Evolutionary conservation across 164 flowering plant species (phyloP).

Genomic region (Aristolochia contorta): DNA sequence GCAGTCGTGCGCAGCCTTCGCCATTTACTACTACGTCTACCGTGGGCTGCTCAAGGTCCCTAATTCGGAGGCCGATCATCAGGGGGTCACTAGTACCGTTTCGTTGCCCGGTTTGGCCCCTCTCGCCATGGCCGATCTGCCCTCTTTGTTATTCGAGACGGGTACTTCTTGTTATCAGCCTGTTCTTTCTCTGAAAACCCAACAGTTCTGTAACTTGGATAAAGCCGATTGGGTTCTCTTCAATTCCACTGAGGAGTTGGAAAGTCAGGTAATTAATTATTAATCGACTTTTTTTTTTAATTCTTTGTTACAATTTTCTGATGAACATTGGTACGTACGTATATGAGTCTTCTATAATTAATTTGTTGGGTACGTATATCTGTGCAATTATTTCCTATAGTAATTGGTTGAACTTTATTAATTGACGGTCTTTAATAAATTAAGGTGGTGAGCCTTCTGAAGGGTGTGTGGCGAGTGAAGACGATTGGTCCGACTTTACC

Average conservation of each 20-base stretch:
- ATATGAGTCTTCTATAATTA: too few species aligned
- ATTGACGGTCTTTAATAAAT: too few species aligned
- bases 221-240: conserved; percentile 27
- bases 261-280: conserved; percentile 23
- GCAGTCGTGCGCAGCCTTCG: conserved; percentile 26
- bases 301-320: too few species aligned
- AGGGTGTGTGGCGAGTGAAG: conserved; percentile 5
- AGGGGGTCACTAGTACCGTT: background rate
- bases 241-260: conserved; percentile 33
- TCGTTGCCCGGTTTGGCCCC: conserved; percentile 13
- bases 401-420: too few species aligned
- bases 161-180: conserved; percentile 2
- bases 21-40: conserved; percentile 16
- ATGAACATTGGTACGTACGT: too few species aligned
- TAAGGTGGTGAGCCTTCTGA: conserved; percentile 12
- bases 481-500: conserved; percentile 36
- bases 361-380: too few species aligned
- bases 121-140: conserved; percentile 11
- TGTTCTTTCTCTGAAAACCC: conserved; percentile 1
- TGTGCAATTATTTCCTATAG: too few species aligned
- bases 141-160: conserved; percentile 10
- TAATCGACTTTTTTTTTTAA: background rate
- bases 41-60: conserved; percentile 12
- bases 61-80: too few species aligned
- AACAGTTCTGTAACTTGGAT: conserved; percentile 30